A percentile compares a stretch with the other conserved stretches of the same genome.
These are phyloP conservation scores for Colletotrichum cuscutae DNA, from an alignment of 2,329 filamentous ascomycete species.

Conservation along the genomic window DNA sequence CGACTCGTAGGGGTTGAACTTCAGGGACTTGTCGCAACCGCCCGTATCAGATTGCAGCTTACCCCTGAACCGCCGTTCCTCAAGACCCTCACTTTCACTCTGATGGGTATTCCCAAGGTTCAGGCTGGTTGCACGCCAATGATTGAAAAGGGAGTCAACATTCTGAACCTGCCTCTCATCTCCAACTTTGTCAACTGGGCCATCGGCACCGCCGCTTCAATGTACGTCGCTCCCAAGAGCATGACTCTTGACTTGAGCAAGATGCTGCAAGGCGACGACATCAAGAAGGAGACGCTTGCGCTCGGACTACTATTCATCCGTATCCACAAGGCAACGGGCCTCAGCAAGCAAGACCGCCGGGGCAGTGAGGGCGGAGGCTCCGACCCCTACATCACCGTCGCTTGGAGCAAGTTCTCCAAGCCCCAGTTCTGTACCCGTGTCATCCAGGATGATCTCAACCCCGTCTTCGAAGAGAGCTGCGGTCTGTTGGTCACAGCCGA, in stretches of 20 bases:
- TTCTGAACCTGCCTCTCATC: conserved; percentile 91
- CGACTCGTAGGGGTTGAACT: conserved; percentile 71
- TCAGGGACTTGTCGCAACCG: conserved; percentile 75
- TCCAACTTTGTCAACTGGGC: conserved; percentile 98
- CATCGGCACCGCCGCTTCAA: conserved; percentile 84
- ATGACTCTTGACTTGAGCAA: conserved; percentile 92
- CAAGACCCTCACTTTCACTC: conserved; percentile 89
- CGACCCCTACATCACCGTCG: conserved; percentile 94
- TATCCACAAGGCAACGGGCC: conserved; percentile 85
- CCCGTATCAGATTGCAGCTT: conserved; percentile 76
- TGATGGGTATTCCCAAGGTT: conserved; percentile 94
- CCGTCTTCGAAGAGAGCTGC: conserved; percentile 89
- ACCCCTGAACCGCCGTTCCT: conserved; percentile 92
- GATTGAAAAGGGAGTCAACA: conserved; percentile 89
- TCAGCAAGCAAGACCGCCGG: conserved; percentile 90
- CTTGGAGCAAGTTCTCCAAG: conserved; percentile 96
- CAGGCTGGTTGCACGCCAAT: conserved; percentile 91
- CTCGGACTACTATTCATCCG: conserved; percentile 92
- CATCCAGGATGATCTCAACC: conserved; percentile 93
- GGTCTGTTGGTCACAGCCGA: conserved; percentile 89
- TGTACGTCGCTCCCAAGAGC: conserved; percentile 94
- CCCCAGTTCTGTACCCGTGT: conserved; percentile 98
- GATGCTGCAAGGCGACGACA: conserved; percentile 89
- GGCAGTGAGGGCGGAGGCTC: conserved; percentile 88
- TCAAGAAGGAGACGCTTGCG: conserved; percentile 88